Base-by-base conservation (phyloP, 2,329 filamentous ascomycete species). In the Exophiala alcalophila region DNA sequence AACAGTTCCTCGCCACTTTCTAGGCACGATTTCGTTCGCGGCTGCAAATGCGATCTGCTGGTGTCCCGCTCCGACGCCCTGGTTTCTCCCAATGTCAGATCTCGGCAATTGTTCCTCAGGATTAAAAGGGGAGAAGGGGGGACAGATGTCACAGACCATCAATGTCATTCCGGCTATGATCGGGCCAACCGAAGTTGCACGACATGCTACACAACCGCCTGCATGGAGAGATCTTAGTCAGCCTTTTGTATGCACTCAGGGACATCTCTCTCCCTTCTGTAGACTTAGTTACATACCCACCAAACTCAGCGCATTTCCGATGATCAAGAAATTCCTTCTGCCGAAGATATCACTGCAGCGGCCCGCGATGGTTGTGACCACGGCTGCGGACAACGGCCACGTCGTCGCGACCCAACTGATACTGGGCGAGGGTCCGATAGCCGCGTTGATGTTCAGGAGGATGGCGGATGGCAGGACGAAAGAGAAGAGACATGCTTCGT, bases 271-370 rank as follows among this genome's bases (percentile, higher is more conserved):
- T n/a, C n/a, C n/a, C n/a, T n/a, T n/a, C n/a, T n/a, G n/a, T n/a
- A n/a, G n/a, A n/a, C n/a, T n/a, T n/a, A n/a, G n/a, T n/a, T n/a
- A n/a, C n/a, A n/a, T n/a, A 28, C 35, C 35, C n/a, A 38, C 14
- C 24, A 38, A 38, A 10, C 35, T 25, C 11, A 38, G 14, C 11
- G 14, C 10, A 11, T 29, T 38, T 9, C 41, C 46, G 10, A 16
- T 9, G 2, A 49, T 10, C 15, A 43, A 28, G 15, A 46, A 50
- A 16, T 46, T 38, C 4, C 37, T 23, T 4, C 42, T 42, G 4
- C 47, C 47, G 15, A 41, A 50, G 15, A 50, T 46, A 35, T 50
- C 47, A 12, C 42, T 42, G 19, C 32, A 39, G n/a, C 37, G 14
- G 11, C 47, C 47, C 7, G 43, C 47, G 16, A 50, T 30, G 19